Conservation (phyloP, 495 filamentous ascomycete species). For the Tuber borchii region DNA sequence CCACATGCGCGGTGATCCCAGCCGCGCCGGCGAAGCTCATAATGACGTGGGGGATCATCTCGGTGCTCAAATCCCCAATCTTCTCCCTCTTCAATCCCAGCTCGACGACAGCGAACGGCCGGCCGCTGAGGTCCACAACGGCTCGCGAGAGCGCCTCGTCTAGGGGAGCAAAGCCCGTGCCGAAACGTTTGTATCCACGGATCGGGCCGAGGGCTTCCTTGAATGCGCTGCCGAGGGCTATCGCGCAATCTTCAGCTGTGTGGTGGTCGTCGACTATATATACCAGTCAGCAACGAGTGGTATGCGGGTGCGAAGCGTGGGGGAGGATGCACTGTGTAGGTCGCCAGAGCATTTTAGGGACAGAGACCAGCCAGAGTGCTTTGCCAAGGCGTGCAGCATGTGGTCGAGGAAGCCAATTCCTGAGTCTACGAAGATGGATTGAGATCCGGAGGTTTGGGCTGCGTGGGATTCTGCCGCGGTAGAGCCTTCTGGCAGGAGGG, state of each 20-base stretch:
- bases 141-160: conserved; percentile 93
- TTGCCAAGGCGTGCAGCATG: conserved; percentile 94
- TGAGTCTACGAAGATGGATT: conserved; percentile 79
- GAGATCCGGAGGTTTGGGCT: conserved; percentile 67
- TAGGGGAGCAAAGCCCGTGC: conserved; percentile 79
- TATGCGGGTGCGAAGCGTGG: too few relatives aligned
- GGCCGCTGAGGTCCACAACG: conserved; percentile 87
- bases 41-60: conserved; percentile 96
- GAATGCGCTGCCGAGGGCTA: conserved; percentile 83
- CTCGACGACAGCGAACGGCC: conserved; percentile 74
- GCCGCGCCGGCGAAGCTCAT: conserved; percentile 88
- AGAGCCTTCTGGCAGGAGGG: conserved; percentile 49
- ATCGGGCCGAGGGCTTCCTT: conserved; percentile 65
- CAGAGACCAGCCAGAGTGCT: conserved; percentile 90
- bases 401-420: conserved; percentile 99
- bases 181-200: conserved; percentile 79
- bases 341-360: conserved; percentile 76
- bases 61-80: conserved; percentile 83
- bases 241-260: conserved; percentile 90
- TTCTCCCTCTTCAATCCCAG: conserved; percentile 79
- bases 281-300: neutral
- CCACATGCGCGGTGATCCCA: conserved; percentile 86
- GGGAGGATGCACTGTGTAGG: conserved; percentile 61
- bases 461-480: conserved; percentile 58
- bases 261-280: conserved; percentile 91